Evolutionary conservation across 495 filamentous ascomycete genomes (phyloP).

Genomic region (Podospora sp.): DNA sequence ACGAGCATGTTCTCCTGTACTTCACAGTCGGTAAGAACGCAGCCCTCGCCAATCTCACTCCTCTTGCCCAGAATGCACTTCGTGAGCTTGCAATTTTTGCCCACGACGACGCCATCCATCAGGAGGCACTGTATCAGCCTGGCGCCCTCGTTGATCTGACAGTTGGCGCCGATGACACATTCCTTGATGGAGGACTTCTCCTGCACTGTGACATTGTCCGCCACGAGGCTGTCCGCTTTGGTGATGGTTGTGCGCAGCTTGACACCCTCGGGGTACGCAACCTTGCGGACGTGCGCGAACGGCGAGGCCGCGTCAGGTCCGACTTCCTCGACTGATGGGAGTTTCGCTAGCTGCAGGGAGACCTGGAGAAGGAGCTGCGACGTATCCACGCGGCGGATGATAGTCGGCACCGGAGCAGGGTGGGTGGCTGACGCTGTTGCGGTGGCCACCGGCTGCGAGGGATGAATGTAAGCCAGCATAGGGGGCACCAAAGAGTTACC

Average conservation of each 20-base stretch:
- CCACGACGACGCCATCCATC: conserved; percentile 87
- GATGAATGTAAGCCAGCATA: conserved; percentile 78
- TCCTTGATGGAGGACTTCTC: conserved; percentile 86
- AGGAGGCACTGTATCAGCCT: conserved; percentile 78
- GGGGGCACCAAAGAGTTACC: conserved; percentile 59
- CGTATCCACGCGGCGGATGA: conserved; percentile 88
- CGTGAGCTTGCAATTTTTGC: conserved; percentile 72
- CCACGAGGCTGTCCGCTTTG: conserved; percentile 74
- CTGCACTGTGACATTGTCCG: conserved; percentile 81
- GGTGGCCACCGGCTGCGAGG: conserved; percentile 30
- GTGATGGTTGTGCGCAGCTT: conserved; percentile 76
- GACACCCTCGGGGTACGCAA: conserved; percentile 76
- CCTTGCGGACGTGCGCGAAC: conserved; percentile 73
- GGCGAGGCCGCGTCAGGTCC: conserved; percentile 61
- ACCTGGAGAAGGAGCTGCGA: conserved; percentile 74
- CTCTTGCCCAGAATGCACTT: conserved; percentile 81
- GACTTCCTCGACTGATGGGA: conserved; percentile 65
- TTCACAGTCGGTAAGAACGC: conserved; percentile 80
- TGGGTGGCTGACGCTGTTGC: conserved; percentile 3
- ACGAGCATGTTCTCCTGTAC: conserved; percentile 86
- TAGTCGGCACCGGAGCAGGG: conserved; percentile 39
- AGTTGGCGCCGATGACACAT: conserved; percentile 81
- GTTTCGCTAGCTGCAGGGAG: conserved; percentile 83
- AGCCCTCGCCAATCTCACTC: conserved; percentile 74
- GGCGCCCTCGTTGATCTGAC: conserved; percentile 78